Evolutionary conservation across 73 alveolate genomes (phyloP).

Genomic region (Paraurostyla sp.): DNA sequence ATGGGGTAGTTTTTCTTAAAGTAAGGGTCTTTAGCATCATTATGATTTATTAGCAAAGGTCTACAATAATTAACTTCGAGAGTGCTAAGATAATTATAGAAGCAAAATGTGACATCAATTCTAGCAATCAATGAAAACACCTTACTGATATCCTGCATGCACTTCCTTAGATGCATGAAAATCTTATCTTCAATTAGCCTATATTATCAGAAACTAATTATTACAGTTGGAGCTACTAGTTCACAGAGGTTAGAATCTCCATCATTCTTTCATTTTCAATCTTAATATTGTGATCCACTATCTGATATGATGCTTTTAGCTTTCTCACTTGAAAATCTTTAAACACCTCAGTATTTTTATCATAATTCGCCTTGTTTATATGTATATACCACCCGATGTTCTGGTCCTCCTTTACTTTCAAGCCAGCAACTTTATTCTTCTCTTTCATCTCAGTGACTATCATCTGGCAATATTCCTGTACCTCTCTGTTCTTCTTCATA

Average conservation of each 20-base stretch:
- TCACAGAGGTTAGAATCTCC: background rate
- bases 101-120: background rate
- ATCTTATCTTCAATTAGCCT: conserved; percentile 14
- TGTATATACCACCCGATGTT: background rate
- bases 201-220: background rate
- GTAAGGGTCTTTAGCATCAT: no score
- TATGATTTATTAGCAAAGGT: no score
- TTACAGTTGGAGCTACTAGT: conserved; percentile 17
- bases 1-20: no score
- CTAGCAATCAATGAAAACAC: conserved; percentile 40
- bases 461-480: conserved; percentile 7
- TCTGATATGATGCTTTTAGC: background rate
- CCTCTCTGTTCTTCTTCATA: background rate
- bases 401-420: background rate
- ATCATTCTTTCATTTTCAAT: conserved; percentile 23
- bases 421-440: background rate
- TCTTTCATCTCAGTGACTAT: background rate
- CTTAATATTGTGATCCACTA: conserved; percentile 6
- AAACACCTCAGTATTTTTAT: background rate
- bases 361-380: background rate
- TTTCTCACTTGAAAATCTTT: conserved; percentile 12
- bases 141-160: background rate
- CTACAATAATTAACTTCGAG: background rate
- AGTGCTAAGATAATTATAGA: background rate
- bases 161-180: background rate